Percentiles rank a stretch among this genome's conserved stretches.
Evolutionary conservation across 345 rosid species (phyloP).

Genomic region (Camelina neglecta): DNA sequence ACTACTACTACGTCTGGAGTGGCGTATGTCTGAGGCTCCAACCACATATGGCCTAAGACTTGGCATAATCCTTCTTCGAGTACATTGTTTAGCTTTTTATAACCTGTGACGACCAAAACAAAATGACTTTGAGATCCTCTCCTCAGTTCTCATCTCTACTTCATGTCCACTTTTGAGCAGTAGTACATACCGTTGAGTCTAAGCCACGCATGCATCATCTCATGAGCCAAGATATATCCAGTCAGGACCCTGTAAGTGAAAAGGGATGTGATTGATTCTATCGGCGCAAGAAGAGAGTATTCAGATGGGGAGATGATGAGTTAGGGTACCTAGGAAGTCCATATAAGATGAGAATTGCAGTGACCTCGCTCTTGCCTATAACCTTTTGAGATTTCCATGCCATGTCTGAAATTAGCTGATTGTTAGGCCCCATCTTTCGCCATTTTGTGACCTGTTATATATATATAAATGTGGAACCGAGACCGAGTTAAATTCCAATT

Average conservation of each 20-base stretch:
- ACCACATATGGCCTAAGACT: slow-evolving; percentile 83
- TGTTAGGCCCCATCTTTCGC: slow-evolving; percentile 62
- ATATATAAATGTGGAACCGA: slow-evolving; percentile 18
- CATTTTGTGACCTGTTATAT: slow-evolving; percentile 40
- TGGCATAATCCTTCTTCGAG: slow-evolving; percentile 98
- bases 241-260: slow-evolving; percentile 64
- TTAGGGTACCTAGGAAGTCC: slow-evolving; percentile 83
- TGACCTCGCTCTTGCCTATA: slow-evolving; percentile 75
- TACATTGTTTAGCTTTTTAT: slow-evolving; percentile 51
- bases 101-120: slow-evolving; percentile 4
- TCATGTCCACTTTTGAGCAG: background rate
- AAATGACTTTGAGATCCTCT: background rate
- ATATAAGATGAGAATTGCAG: slow-evolving; percentile 86
- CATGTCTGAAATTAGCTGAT: slow-evolving; percentile 50
- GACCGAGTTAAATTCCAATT: background rate
- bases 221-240: slow-evolving; percentile 90
- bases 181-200: slow-evolving; percentile 69
- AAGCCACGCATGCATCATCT: slow-evolving; percentile 99
- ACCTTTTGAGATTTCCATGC: slow-evolving; percentile 62
- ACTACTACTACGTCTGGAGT: slow-evolving; percentile 37
- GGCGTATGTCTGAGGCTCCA: slow-evolving; percentile 71
- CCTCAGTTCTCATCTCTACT: background rate
- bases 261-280: background rate
- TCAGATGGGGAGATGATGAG: background rate
- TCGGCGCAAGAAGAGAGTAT: background rate